Evolutionary conservation across 208 protist genomes (phyloP).

Genomic region (Plasmodiophora brassicae): DNA sequence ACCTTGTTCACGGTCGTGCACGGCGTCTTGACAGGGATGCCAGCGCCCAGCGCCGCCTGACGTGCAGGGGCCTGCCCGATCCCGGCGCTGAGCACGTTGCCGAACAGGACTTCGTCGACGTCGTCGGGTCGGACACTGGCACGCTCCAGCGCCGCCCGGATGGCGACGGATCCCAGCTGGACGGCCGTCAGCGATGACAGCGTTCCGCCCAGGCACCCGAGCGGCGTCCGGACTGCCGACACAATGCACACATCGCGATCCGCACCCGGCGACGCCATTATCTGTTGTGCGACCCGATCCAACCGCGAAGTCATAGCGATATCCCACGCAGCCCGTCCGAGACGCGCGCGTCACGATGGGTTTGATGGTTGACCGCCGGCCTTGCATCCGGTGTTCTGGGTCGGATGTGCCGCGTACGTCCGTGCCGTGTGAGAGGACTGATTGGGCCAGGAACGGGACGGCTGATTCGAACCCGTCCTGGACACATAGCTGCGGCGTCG

Average conservation of each 20-base stretch:
- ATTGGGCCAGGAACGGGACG: too few species aligned
- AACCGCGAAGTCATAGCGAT: too few species aligned
- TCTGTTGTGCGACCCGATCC: too few species aligned
- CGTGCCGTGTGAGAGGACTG: too few species aligned
- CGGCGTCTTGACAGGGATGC: constrained; percentile 31
- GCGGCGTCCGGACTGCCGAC: constrained; percentile 45
- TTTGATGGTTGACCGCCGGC: too few species aligned
- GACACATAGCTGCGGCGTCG: too few species aligned
- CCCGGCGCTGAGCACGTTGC: constrained; percentile 50
- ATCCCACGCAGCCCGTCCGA: too few species aligned
- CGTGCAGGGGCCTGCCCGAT: constrained; percentile 55
- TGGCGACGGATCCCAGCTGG: constrained; percentile 47
- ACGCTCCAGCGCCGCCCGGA: constrained; percentile 40
- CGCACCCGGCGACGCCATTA: too few species aligned
- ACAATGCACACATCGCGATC: constrained; percentile 58
- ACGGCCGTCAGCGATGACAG: constrained; percentile 34
- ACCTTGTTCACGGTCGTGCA: constrained; percentile 61
- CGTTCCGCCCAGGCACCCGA: constrained; percentile 52
- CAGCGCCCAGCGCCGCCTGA: constrained; percentile 49
- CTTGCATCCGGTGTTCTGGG: too few species aligned
- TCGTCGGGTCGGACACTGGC: constrained; percentile 13
- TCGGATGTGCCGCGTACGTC: too few species aligned
- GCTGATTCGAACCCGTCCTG: too few species aligned
- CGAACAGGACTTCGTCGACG: constrained; percentile 51
- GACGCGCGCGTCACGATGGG: too few species aligned